Evolutionary conservation across 1,139 yeast genomes (phyloP).

Genomic region (Geotrichum carabidarum): DNA sequence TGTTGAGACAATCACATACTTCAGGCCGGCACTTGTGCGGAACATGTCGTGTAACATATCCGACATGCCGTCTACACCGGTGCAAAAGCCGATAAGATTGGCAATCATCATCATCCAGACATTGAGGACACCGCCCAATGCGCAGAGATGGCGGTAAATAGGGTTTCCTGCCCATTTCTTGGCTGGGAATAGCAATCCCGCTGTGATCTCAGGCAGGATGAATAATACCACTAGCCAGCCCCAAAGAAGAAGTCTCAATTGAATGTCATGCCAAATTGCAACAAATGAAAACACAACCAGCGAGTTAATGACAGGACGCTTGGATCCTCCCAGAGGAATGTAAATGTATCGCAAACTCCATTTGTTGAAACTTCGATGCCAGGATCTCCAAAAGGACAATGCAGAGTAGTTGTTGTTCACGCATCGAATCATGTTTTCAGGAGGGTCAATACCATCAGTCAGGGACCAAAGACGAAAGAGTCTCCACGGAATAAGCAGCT

Average conservation of each 20-base stretch:
- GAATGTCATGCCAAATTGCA: slow-evolving; percentile 97
- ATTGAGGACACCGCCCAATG: slow-evolving; percentile 78
- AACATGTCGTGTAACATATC: slow-evolving; percentile 65
- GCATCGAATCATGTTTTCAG: slow-evolving; percentile 96
- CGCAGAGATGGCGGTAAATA: slow-evolving; percentile 80
- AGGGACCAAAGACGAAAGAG: slow-evolving; percentile 89
- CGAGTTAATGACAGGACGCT: slow-evolving; percentile 61
- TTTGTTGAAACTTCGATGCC: slow-evolving; percentile 92
- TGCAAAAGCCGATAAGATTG: slow-evolving; percentile 87
- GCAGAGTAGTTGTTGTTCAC: slow-evolving; percentile 93
- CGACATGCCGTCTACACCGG: slow-evolving; percentile 80
- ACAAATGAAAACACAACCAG: slow-evolving; percentile 92
- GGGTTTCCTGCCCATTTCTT: slow-evolving; percentile 28
- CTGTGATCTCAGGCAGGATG: slow-evolving; percentile 77
- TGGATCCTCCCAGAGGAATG: slow-evolving; percentile 82
- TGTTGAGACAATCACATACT: slow-evolving; percentile 59
- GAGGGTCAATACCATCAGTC: slow-evolving; percentile 88
- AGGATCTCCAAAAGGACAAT: slow-evolving; percentile 93
- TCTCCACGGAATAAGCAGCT: slow-evolving; percentile 92
- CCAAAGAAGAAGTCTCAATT: slow-evolving; percentile 80
- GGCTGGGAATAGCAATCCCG: slow-evolving; percentile 44
- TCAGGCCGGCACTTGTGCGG: slow-evolving; percentile 60
- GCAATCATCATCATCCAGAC: slow-evolving; percentile 99
- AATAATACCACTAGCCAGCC: slow-evolving; percentile 91
- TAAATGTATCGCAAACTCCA: slow-evolving; percentile 82